Evolutionary conservation across 805 yeast genomes (phyloP).

Genomic region (Teunomyces tritomae): DNA sequence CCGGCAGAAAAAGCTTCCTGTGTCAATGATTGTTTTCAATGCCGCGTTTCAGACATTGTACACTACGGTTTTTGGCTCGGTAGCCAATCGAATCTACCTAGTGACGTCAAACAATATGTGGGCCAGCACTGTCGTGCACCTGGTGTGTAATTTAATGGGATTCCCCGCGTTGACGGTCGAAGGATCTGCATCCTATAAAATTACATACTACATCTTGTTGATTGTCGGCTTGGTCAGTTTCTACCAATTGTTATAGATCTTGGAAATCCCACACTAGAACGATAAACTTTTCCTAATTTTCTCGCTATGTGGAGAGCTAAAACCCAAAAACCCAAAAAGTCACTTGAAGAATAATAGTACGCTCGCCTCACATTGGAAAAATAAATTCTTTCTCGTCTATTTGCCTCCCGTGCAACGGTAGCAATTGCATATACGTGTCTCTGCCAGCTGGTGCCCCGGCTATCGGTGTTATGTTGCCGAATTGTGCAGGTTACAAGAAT

Average conservation of each 20-base stretch:
- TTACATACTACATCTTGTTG: constrained; percentile 38
- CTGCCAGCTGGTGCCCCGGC: not conserved
- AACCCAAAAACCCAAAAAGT: not conserved
- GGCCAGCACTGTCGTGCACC: constrained; percentile 58
- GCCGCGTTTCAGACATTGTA: constrained; percentile 55
- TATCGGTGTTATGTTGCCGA: no score
- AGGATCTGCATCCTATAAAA: constrained; percentile 14
- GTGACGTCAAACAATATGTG: constrained; percentile 48
- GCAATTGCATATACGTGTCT: not conserved
- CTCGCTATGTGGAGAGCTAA: not conserved
- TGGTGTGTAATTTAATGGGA: constrained; percentile 68
- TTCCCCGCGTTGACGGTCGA: constrained; percentile 46
- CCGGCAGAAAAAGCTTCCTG: constrained; percentile 18
- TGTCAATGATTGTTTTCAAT: constrained; percentile 29
- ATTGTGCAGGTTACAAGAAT: no score
- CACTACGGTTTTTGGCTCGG: constrained; percentile 69
- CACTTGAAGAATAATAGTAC: not conserved
- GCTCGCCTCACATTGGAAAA: not conserved
- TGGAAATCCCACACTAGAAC: not conserved
- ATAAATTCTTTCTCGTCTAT: constrained; percentile 1
- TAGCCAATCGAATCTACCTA: constrained; percentile 57
- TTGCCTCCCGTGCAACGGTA: not conserved
- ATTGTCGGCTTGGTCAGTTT: constrained; percentile 45
- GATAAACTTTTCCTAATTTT: not conserved
- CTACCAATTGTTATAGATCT: constrained; percentile 1